Base-by-base conservation (phyloP, 2,329 filamentous ascomycete genomes). In the Diaporthe amygdali region DNA sequence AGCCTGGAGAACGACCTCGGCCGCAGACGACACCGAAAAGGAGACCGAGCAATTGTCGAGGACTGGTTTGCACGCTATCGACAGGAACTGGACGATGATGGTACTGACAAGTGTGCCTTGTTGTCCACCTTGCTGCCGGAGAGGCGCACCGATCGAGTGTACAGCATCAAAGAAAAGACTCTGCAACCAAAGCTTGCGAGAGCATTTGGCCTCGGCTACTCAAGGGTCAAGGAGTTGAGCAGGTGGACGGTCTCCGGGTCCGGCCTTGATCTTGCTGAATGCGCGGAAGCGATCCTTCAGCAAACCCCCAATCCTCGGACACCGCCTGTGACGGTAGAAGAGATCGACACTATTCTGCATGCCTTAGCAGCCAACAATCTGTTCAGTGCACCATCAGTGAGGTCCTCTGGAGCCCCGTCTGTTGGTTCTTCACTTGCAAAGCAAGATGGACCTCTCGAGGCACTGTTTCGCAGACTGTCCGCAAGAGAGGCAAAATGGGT, bases 401-500 rank as follows among this genome's bases (percentile, higher is more conserved):
- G 88, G 55, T 78, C 80, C 27, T 79, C 80, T 3, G 77, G 76
- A 22, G 14, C n/a, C 5, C 44, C 32, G 51, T 22, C 44, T 20
- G 10, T 4, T 9, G 75, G 59, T 75, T 72, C 68, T 41, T 76
- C 39, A 72, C 74, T 27, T 47, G 70, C 64, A 63, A 75, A 73
- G 49, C 83, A 76, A 76, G 88, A 77, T 80, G 80, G 82, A 5
- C 79, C 86, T 4, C 79, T 96, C 1, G 84, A 84, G 25, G 78
- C 79, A 0, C 77, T 95, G 1, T 93, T 93, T 76, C 83, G 81
- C 37, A 87, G 89, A 9, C 78, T 94, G 12, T 84, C 85, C 55
- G 89, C 93, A 3, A 84, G 85, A 52, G 93, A 97, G 77, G 92
- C 91, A 5, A 97, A 97, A 81, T 98, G 95, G 95, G 86, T 97